These are phyloP conservation scores for Colletotrichum sublineola DNA, from an alignment of 2,329 filamentous ascomycete genomes.

Conservation along the genomic window DNA sequence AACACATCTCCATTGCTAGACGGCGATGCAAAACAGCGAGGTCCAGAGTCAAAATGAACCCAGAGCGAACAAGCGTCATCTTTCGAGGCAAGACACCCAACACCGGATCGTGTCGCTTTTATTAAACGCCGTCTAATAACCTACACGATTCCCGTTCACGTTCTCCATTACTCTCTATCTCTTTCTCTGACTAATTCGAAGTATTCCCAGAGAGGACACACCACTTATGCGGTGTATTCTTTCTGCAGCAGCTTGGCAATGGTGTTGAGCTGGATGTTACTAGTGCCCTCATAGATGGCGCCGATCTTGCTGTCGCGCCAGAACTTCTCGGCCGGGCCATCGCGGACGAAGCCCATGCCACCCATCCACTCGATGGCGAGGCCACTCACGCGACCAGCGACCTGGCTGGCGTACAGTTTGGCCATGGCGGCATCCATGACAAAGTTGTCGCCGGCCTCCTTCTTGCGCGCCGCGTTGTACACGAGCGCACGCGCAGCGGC, in stretches of 20 bases:
- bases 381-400: conserved; percentile 87
- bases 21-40: not conserved
- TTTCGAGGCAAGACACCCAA: conserved; percentile 7
- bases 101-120: conserved; percentile 41
- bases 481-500: conserved; percentile 90
- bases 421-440: conserved; percentile 98
- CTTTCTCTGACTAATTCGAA: not conserved
- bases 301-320: conserved; percentile 99
- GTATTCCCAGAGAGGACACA: not conserved
- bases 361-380: conserved; percentile 99
- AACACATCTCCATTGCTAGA: not conserved
- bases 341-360: conserved; percentile 97
- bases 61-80: not conserved
- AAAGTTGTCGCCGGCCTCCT: conserved; percentile 97
- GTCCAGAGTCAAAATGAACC: not conserved
- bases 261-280: conserved; percentile 79
- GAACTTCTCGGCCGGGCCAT: conserved; percentile 97
- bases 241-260: conserved; percentile 74
- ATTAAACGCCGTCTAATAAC: conserved; percentile 34
- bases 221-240: conserved; percentile 64
- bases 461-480: conserved; percentile 96
- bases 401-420: conserved; percentile 94
- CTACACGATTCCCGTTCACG: conserved; percentile 22
- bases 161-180: not conserved
- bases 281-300: conserved; percentile 95